Evolutionary conservation across 164 flowering plant genomes (phyloP).

Genomic region (Protea cynaroides): DNA sequence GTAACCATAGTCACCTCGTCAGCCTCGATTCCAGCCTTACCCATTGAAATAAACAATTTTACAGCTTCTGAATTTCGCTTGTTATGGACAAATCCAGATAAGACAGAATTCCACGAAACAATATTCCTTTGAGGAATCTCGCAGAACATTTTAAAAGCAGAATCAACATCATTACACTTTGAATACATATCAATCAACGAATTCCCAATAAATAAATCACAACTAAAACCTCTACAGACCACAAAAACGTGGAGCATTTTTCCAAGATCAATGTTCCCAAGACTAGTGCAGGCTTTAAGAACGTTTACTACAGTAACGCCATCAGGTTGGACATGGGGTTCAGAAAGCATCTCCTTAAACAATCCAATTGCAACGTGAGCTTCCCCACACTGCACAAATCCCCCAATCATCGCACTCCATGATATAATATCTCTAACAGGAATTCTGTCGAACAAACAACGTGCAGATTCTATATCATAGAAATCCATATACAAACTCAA

Average conservation of each 20-base stretch:
- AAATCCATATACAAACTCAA: conserved; percentile 39
- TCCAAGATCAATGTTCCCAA: conserved; percentile 32
- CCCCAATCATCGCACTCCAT: conserved; percentile 78
- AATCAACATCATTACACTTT: conserved; percentile 36
- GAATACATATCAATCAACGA: conserved; percentile 74
- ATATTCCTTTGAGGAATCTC: conserved; percentile 47
- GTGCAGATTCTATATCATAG: conserved; percentile 29
- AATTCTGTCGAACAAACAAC: conserved; percentile 67
- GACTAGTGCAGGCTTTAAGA: conserved; percentile 51
- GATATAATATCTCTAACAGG: conserved; percentile 63
- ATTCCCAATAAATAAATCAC: conserved; percentile 62
- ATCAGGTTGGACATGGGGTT: conserved; percentile 37
- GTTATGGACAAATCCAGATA: conserved; percentile 56
- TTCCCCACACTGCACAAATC: conserved; percentile 38
- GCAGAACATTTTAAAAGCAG: conserved; percentile 46
- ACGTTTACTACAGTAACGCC: conserved; percentile 46
- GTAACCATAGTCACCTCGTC: conserved; percentile 66
- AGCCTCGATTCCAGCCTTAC: conserved; percentile 32
- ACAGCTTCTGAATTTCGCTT: conserved; percentile 43
- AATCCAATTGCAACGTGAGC: conserved; percentile 31
- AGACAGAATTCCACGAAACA: conserved; percentile 83
- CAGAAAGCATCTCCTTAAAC: conserved; percentile 44
- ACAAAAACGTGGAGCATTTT: conserved; percentile 42
- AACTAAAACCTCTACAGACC: conserved; percentile 37
- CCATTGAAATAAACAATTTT: conserved; percentile 41